Conservation (phyloP, 768 basidiomycete genomes). For the Lactarius vividus region DNA sequence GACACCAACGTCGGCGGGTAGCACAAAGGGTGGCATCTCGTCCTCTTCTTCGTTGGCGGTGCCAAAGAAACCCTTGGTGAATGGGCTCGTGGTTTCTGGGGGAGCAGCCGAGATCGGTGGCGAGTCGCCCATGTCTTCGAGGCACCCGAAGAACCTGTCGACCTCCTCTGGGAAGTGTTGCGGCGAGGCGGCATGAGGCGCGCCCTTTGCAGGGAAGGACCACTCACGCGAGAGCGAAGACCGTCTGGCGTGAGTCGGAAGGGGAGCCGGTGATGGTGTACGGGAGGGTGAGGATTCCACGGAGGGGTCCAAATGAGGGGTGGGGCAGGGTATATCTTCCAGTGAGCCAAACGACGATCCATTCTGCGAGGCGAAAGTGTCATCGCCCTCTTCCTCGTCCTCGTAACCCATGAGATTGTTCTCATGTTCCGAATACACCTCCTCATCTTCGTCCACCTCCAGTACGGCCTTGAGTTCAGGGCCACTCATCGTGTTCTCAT, state of each 20-base stretch:
- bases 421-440: slow-evolving; percentile 47
- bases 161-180: slow-evolving; percentile 46
- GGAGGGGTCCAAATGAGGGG: slow-evolving; percentile 35
- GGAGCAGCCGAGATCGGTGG: slow-evolving; percentile 39
- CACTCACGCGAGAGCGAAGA: slow-evolving; percentile 62
- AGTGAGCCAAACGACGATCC: slow-evolving; percentile 33
- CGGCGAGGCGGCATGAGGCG: slow-evolving; percentile 20
- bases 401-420: slow-evolving; percentile 65
- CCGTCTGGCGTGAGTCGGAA: slow-evolving; percentile 34
- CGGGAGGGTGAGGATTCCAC: slow-evolving; percentile 34
- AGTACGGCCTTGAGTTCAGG: slow-evolving; percentile 49
- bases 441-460: slow-evolving; percentile 49
- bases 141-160: slow-evolving; percentile 76
- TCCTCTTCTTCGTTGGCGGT: slow-evolving; percentile 46
- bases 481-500: slow-evolving; percentile 38
- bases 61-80: slow-evolving; percentile 51
- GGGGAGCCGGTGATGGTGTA: slow-evolving; percentile 30
- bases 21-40: slow-evolving; percentile 47
- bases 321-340: slow-evolving; percentile 33
- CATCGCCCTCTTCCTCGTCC: slow-evolving; percentile 70
- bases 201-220: slow-evolving; percentile 48
- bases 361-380: slow-evolving; percentile 41
- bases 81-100: slow-evolving; percentile 51
- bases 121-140: slow-evolving; percentile 50
- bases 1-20: slow-evolving; percentile 46